These are phyloP conservation scores for Fusarium clavum DNA, from an alignment of 2,329 filamentous ascomycete species.

Conservation along the genomic window DNA sequence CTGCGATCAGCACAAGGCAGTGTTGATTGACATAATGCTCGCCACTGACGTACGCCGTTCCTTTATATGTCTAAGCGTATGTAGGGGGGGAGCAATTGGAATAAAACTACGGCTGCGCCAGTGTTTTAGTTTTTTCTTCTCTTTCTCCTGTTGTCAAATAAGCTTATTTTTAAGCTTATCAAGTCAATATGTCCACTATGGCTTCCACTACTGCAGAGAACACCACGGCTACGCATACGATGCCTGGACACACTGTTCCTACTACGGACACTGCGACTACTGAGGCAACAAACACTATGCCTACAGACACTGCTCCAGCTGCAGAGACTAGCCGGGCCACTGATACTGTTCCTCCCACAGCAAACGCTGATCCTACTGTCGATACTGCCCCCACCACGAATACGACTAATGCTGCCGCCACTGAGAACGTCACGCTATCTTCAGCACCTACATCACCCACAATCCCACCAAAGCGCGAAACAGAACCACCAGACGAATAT, in stretches of 20 bases:
- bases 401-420: not conserved
- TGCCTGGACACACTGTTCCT: too few species aligned
- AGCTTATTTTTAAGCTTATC: constrained; percentile 38
- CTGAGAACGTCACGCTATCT: constrained; percentile 2
- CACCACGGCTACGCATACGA: not conserved
- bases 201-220: not conserved
- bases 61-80: not conserved
- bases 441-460: constrained; percentile 15
- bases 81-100: not conserved
- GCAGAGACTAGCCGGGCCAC: not conserved
- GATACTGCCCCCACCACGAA: not conserved
- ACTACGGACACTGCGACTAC: too few species aligned
- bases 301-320: not conserved
- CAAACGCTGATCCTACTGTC: not conserved
- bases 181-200: not conserved
- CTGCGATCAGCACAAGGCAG: not conserved
- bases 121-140: not conserved
- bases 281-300: not conserved
- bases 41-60: constrained; percentile 25
- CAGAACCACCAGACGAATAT: not conserved
- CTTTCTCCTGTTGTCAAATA: not conserved
- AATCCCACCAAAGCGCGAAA: constrained; percentile 6
- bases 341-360: not conserved
- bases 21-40: not conserved
- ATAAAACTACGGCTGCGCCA: not conserved